These are phyloP conservation scores for Neonectria magnoliae DNA, from an alignment of 2,329 filamentous ascomycete species.

Conservation along the genomic window DNA sequence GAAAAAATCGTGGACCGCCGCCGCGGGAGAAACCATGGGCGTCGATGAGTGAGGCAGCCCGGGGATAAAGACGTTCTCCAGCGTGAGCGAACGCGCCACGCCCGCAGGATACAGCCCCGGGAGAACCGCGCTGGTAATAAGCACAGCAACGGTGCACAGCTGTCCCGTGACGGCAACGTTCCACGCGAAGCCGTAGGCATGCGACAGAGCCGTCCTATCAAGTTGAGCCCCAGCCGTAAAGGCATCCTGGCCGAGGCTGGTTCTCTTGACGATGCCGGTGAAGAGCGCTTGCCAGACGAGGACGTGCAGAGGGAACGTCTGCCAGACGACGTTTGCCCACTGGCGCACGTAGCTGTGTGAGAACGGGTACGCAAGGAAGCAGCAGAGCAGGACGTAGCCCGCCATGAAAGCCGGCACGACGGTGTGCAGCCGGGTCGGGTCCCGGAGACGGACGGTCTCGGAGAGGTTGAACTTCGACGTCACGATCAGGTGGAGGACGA, in stretches of 20 bases:
- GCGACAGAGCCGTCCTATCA: slow-evolving; percentile 34
- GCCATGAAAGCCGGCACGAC: slow-evolving; percentile 33
- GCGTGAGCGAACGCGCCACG: slow-evolving; percentile 25
- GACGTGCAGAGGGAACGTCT: slow-evolving; percentile 34
- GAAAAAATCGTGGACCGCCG: slow-evolving; percentile 37
- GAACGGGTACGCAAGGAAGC: slow-evolving; percentile 36
- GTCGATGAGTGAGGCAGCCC: slow-evolving; percentile 27
- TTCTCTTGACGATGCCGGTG: slow-evolving; percentile 28
- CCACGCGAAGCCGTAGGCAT: slow-evolving; percentile 40
- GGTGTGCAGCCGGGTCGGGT: slow-evolving; percentile 31
- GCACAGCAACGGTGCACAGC: slow-evolving; percentile 30
- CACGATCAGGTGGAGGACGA: slow-evolving; percentile 32
- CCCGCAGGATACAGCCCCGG: slow-evolving; percentile 32
- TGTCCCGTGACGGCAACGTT: slow-evolving; percentile 38
- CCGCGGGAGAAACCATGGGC: slow-evolving; percentile 30
- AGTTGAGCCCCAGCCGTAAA: slow-evolving; percentile 24
- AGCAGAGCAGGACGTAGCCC: slow-evolving; percentile 35
- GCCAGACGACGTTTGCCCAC: slow-evolving; percentile 37
- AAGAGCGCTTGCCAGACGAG: slow-evolving; percentile 28
- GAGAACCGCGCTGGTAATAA: slow-evolving; percentile 20
- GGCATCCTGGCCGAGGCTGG: slow-evolving; percentile 37
- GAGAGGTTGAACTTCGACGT: slow-evolving; percentile 21
- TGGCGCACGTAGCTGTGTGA: slow-evolving; percentile 31
- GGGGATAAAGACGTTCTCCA: slow-evolving; percentile 33
- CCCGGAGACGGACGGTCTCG: slow-evolving; percentile 30